Base-by-base conservation (phyloP, 257 asterid species). In the Vinca minor region DNA sequence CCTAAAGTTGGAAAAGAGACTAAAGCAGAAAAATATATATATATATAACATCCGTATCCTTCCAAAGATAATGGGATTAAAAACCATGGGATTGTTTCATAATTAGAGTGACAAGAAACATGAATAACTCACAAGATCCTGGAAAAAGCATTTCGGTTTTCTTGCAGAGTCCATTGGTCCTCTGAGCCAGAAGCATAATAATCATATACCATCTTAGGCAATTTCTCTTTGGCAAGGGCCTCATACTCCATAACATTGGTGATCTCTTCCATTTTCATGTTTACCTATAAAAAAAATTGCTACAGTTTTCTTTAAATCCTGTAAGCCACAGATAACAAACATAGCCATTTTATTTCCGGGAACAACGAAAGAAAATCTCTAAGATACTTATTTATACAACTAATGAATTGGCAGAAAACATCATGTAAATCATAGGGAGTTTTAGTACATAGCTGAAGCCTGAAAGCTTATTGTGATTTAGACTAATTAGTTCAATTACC, bases 101-200 rank as follows among this genome's bases (percentile, higher is more conserved):
- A 32, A 47, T 1, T 4, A 20, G 42, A n/a, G 34, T 15, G 9
- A 17, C 28, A 0, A 8, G 31, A 35, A 18, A 23, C 32, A 52
- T 9, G 15, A 41, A 47, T 20, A 35, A 36, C 73, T 72, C 59
- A 77, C 82, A 77, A 66, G 52, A 77, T 73, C 64, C 76, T 73
- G 2, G 82, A 69, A 46, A 73, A 77, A 20, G 82, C 78, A 66
- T 73, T 66, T 67, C 69, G 52, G 69, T 77, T 77, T 74, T 77
- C 78, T 45, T 52, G 54, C 25, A 77, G 74, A 49, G 82, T 73
- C 78, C 82, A 77, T 25, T 77, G 76, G 66, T 77, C 79, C 63
- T 73, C 82, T 32, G 79, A 78, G n/a, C 82, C 79, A 14, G 82
- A 77, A 36, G 76, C 82, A 58, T 73, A 77, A 71, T 77, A 77